These are phyloP conservation scores for Hamamelis virginiana DNA, from an alignment of 164 flowering plant genomes.

Conservation along the genomic window DNA sequence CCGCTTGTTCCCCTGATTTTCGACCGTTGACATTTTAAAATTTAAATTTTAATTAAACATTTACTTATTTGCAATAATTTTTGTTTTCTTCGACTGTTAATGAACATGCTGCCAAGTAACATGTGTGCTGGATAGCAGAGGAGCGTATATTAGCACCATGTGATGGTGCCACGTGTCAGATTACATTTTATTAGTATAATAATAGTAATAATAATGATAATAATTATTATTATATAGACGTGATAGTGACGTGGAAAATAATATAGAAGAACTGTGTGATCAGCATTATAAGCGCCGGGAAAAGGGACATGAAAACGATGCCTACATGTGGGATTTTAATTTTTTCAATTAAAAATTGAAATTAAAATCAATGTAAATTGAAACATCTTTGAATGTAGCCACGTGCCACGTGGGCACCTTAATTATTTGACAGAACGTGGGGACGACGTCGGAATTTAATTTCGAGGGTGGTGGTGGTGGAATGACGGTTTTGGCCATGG, in stretches of 20 bases:
- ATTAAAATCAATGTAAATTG: neutral
- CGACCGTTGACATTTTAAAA: slow-evolving; percentile 11
- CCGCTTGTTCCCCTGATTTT: slow-evolving; percentile 1
- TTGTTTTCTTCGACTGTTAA: no score
- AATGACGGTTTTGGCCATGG: neutral
- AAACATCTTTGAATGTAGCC: slow-evolving; percentile 5
- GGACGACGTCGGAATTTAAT: neutral
- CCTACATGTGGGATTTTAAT: slow-evolving; percentile 15
- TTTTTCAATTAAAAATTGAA: neutral
- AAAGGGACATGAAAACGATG: slow-evolving; percentile 15
- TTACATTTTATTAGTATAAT: slow-evolving; percentile 1
- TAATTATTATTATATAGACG: no score
- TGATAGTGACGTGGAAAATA: slow-evolving; percentile 19
- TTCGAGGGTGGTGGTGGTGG: no score
- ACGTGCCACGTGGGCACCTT: slow-evolving; percentile 23
- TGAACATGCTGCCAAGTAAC: no score
- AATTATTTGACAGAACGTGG: slow-evolving; percentile 8
- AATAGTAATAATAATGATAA: no score
- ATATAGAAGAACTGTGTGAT: neutral
- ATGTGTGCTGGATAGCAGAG: no score
- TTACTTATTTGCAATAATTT: neutral
- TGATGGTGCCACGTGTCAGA: slow-evolving; percentile 12
- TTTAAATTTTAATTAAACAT: neutral
- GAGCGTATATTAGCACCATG: no score
- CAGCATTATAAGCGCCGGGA: slow-evolving; percentile 20